Conservation (phyloP, 2,329 filamentous ascomycete genomes). For the Neodidymelliopsis sp. region DNA sequence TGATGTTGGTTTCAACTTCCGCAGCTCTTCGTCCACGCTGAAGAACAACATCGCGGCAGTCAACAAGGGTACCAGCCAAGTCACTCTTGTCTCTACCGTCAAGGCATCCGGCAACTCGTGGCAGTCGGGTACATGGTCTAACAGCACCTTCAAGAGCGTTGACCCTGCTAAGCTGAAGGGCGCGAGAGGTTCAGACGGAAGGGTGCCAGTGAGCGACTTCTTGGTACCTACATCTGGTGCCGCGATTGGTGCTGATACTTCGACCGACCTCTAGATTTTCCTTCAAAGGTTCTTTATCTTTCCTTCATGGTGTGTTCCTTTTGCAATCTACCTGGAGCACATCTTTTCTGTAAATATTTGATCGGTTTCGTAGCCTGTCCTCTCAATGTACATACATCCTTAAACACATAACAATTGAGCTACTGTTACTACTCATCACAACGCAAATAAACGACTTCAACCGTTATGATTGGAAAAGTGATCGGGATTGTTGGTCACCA, state of each 20-base stretch:
- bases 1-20: slow-evolving; percentile 52
- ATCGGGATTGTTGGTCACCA: neutral
- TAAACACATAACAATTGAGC: neutral
- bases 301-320: too few relatives aligned
- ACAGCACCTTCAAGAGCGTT: slow-evolving; percentile 51
- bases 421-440: too few relatives aligned
- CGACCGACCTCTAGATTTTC: slow-evolving; percentile 16
- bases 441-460: too few relatives aligned
- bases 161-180: slow-evolving; percentile 47
- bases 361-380: neutral
- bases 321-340: too few relatives aligned
- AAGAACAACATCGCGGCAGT: slow-evolving; percentile 51
- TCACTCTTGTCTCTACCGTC: slow-evolving; percentile 22
- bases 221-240: slow-evolving; percentile 49
- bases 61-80: slow-evolving; percentile 32
- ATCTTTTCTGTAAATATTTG: slow-evolving; percentile 5
- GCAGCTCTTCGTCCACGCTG: slow-evolving; percentile 46
- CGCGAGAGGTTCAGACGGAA: slow-evolving; percentile 48
- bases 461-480: neutral
- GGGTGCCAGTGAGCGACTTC: slow-evolving; percentile 53
- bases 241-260: slow-evolving; percentile 52
- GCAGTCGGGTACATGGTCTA: slow-evolving; percentile 51
- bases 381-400: neutral
- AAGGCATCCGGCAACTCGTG: slow-evolving; percentile 54
- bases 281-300: too few relatives aligned